Percentiles rank a stretch among this genome's conserved stretches.
phyloP scores from a whole-genome alignment of 176 grass and related monocot genomes.

The Puccinellia tenuiflora region DNA sequence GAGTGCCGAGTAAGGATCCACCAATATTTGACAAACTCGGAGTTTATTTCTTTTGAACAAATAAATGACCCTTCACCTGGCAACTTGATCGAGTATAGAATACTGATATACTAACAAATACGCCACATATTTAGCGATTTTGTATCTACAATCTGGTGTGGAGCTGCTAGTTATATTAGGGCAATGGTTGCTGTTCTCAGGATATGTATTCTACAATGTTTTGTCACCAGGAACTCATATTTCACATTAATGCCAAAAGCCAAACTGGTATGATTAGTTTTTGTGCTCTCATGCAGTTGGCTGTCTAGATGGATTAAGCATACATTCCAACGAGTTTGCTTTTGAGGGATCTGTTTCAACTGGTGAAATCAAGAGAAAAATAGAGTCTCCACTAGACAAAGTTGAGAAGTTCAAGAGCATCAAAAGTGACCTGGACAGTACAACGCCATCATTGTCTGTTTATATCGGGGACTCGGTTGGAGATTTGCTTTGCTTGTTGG shows the following conservation, averaged over 20 bases:
- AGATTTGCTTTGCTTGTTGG: constrained; percentile 90
- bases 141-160: not conserved
- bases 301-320: constrained; percentile 66
- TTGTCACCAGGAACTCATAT: not conserved
- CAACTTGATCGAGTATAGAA: not conserved
- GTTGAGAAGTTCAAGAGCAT: constrained; percentile 71
- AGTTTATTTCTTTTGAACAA: not conserved
- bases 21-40: not conserved
- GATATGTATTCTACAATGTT: not conserved
- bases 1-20: not conserved
- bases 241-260: not conserved
- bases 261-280: not conserved
- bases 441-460: constrained; percentile 38
- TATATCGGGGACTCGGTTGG: constrained; percentile 91
- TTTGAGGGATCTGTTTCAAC: constrained; percentile 85
- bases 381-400: constrained; percentile 81
- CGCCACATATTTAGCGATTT: not conserved
- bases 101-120: not conserved
- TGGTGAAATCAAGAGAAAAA: constrained; percentile 70
- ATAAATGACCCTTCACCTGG: not conserved
- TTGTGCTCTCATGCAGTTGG: constrained; percentile 56
- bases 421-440: constrained; percentile 12
- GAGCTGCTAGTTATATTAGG: not conserved
- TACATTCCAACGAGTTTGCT: constrained; percentile 91
- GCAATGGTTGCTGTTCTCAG: not conserved